These are phyloP conservation scores for Wallacemonas sp. DNA, from an alignment of 208 protist genomes.

Conservation along the genomic window DNA sequence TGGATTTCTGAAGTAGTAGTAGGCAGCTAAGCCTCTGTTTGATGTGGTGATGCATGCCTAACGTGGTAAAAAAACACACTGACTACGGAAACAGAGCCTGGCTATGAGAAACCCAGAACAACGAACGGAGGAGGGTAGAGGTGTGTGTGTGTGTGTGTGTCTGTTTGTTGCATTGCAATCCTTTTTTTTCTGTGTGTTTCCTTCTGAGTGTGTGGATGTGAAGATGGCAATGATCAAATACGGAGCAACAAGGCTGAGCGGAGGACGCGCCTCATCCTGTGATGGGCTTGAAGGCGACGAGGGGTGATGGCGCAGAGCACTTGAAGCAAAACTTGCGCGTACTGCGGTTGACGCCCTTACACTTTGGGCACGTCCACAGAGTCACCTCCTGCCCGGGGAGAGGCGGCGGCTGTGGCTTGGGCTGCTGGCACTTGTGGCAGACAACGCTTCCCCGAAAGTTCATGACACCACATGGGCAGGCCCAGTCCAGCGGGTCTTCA, in stretches of 20 bases:
- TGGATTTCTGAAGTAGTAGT: too few species aligned
- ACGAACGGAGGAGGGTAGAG: too few species aligned
- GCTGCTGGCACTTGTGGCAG: constrained; percentile 85
- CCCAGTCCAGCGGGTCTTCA: constrained; percentile 90
- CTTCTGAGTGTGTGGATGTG: not conserved
- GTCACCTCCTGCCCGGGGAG: constrained; percentile 76
- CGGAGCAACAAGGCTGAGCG: not conserved
- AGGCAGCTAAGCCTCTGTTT: too few species aligned
- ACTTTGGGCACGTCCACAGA: constrained; percentile 85
- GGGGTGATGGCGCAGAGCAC: constrained; percentile 70
- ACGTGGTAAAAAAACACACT: too few species aligned
- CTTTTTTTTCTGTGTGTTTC: not conserved
- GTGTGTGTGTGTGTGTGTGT: too few species aligned
- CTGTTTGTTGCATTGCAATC: too few species aligned
- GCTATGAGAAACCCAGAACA: too few species aligned
- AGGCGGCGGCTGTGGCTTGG: constrained; percentile 80
- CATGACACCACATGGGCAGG: constrained; percentile 91
- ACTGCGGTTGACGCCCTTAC: constrained; percentile 80
- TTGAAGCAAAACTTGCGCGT: constrained; percentile 86
- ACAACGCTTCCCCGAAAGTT: constrained; percentile 86
- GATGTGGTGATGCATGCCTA: too few species aligned
- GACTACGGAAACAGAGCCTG: too few species aligned
- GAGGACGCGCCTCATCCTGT: not conserved
- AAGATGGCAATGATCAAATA: not conserved
- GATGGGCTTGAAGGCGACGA: constrained; percentile 65